A percentile compares a stretch with the other conserved stretches of the same genome.
Evolutionary conservation across 345 rosid genomes (phyloP).

Genomic region (Eucalyptus sideroxylon): DNA sequence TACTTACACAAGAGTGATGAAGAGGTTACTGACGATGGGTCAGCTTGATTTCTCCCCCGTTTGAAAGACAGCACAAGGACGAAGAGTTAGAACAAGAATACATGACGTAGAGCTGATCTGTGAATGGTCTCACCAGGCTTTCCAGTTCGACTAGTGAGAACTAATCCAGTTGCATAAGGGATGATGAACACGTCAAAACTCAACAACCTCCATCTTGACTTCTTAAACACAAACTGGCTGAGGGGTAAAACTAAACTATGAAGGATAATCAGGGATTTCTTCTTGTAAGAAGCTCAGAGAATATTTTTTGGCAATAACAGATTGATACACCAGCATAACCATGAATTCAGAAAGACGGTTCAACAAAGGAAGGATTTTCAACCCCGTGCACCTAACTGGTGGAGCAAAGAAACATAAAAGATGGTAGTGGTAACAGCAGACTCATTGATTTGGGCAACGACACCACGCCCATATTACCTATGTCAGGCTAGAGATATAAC

Average conservation of each 20-base stretch:
- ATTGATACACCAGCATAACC: not conserved
- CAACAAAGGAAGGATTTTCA: not conserved
- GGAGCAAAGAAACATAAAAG: not conserved
- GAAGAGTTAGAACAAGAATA: not conserved
- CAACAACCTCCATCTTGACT: not conserved
- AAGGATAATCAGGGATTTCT: not conserved
- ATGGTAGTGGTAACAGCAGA: not conserved
- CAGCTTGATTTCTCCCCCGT: not conserved
- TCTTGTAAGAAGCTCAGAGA: not conserved
- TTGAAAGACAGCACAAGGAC: not conserved
- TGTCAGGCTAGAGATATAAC: not conserved
- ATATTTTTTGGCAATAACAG: not conserved
- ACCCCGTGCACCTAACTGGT: not conserved
- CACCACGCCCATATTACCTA: not conserved
- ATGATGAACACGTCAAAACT: not conserved
- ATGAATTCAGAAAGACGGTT: not conserved
- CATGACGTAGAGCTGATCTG: not conserved
- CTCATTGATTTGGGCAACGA: not conserved
- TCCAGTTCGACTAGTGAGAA: no score
- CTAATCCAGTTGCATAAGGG: not conserved
- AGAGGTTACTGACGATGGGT: not conserved
- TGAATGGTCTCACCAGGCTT: not conserved
- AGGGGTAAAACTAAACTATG: not conserved
- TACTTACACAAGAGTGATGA: not conserved
- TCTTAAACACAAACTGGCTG: not conserved